phyloP scores from a whole-genome alignment of 2,329 filamentous ascomycete genomes.

The Alternaria incomplexa region DNA sequence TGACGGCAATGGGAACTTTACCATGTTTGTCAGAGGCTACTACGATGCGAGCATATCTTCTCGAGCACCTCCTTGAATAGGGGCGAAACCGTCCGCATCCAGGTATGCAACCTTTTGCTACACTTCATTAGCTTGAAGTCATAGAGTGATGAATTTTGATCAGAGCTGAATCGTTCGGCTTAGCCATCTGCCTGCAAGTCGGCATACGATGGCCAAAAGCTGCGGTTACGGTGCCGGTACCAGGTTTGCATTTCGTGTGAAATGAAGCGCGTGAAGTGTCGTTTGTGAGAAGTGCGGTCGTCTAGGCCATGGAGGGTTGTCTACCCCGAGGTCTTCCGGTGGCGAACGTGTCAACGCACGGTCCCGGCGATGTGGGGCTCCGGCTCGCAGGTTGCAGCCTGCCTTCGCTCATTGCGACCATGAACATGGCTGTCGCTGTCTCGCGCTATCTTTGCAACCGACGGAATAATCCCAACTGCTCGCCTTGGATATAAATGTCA shows the following conservation, averaged over 20 bases:
- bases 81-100: rapidly evolving
- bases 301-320: not conserved
- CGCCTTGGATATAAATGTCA: not conserved
- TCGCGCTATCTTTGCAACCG: not conserved
- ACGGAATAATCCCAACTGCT: not conserved
- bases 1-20: not conserved
- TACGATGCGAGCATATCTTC: not conserved
- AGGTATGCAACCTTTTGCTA: not conserved
- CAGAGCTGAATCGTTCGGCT: not conserved
- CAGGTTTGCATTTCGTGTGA: not conserved
- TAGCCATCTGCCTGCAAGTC: not conserved
- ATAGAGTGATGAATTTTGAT: not conserved
- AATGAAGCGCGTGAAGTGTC: not conserved
- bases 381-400: not conserved
- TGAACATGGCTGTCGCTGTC: not conserved
- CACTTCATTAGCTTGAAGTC: not conserved
- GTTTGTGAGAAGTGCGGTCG: not conserved
- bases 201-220: not conserved
- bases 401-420: not conserved
- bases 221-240: not conserved
- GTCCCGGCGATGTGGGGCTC: not conserved
- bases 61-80: not conserved
- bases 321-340: not conserved
- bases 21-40: not conserved
- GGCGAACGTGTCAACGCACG: not conserved